A percentile compares a stretch with the other conserved stretches of the same genome.
phyloP scores from a whole-genome alignment of 2,329 filamentous ascomycete genomes.

The Periconia sp. region DNA sequence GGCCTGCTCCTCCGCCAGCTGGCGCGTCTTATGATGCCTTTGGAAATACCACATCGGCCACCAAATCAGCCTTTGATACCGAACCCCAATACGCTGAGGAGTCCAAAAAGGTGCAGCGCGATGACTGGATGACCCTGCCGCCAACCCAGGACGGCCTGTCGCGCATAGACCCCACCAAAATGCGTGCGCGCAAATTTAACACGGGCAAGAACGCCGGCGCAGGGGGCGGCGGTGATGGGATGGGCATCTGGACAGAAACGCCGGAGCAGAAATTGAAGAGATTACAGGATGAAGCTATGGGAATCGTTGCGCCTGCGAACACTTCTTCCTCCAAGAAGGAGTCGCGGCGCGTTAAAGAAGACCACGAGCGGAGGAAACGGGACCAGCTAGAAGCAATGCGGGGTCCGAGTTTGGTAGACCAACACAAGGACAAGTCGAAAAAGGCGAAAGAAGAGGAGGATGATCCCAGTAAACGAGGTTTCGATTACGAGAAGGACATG shows the following conservation, averaged over 20 bases:
- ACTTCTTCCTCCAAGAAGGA: conserved; percentile 23
- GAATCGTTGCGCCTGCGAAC: conserved; percentile 56
- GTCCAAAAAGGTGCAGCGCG: conserved; percentile 62
- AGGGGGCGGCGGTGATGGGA: conserved; percentile 43
- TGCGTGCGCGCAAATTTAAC: conserved; percentile 80
- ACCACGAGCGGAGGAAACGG: conserved; percentile 53
- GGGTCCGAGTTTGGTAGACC: conserved; percentile 50
- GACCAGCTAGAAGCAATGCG: conserved; percentile 56
- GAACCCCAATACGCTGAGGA: conserved; percentile 32
- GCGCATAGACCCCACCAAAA: conserved; percentile 78
- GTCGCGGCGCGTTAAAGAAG: conserved; percentile 42
- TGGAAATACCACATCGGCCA: conserved; percentile 7
- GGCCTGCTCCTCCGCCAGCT: conserved; percentile 47
- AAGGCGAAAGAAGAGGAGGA: conserved; percentile 70
- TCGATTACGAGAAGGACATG: conserved; percentile 95
- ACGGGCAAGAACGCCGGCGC: conserved; percentile 63
- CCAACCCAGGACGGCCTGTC: conserved; percentile 54
- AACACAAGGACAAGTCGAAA: conserved; percentile 44
- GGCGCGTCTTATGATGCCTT: conserved; percentile 16
- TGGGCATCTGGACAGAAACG: conserved; percentile 85
- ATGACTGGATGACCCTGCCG: conserved; percentile 64
- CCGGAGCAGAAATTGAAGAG: conserved; percentile 83
- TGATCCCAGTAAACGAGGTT: conserved; percentile 85
- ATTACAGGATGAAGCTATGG: conserved; percentile 79
- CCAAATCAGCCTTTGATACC: conserved; percentile 35